Evolutionary conservation across 2,329 filamentous ascomycete genomes (phyloP).

Genomic region (Talaromyces atroroseus): DNA sequence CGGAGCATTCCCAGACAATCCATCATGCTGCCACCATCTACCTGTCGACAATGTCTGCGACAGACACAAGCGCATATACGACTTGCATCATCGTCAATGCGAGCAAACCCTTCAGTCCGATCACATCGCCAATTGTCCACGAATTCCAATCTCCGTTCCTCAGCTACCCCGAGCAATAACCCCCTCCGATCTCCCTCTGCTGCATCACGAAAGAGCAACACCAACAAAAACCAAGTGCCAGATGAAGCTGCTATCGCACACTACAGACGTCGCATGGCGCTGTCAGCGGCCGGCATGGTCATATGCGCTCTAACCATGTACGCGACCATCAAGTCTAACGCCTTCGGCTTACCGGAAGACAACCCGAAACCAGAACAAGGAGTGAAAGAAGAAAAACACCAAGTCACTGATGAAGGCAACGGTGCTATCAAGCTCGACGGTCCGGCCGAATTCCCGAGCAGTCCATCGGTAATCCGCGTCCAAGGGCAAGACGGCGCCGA

Average conservation of each 20-base stretch:
- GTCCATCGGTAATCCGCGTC: slow-evolving; percentile 31
- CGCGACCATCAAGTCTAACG: slow-evolving; percentile 34
- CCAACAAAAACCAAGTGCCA: slow-evolving; percentile 18
- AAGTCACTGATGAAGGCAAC: slow-evolving; percentile 11
- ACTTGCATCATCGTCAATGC: not conserved
- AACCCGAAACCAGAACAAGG: slow-evolving; percentile 13
- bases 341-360: slow-evolving; percentile 26
- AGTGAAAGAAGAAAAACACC: slow-evolving; percentile 13
- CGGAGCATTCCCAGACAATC: not conserved
- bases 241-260: slow-evolving; percentile 22
- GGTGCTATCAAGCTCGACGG: slow-evolving; percentile 36
- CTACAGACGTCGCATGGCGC: slow-evolving; percentile 27
- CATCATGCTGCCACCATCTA: slow-evolving; percentile 1
- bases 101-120: not conserved
- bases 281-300: slow-evolving; percentile 35
- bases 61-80: slow-evolving; percentile 1
- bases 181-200: slow-evolving; percentile 20
- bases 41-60: slow-evolving; percentile 7
- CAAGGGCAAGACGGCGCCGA: slow-evolving; percentile 58
- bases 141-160: not conserved
- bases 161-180: slow-evolving; percentile 19
- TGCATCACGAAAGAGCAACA: slow-evolving; percentile 5
- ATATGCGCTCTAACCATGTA: slow-evolving; percentile 37
- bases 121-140: slow-evolving; percentile 1
- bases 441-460: slow-evolving; percentile 29